These are phyloP conservation scores for Coemansia sp. DNA, from an alignment of 192 early-diverging fungal species.

Conservation along the genomic window DNA sequence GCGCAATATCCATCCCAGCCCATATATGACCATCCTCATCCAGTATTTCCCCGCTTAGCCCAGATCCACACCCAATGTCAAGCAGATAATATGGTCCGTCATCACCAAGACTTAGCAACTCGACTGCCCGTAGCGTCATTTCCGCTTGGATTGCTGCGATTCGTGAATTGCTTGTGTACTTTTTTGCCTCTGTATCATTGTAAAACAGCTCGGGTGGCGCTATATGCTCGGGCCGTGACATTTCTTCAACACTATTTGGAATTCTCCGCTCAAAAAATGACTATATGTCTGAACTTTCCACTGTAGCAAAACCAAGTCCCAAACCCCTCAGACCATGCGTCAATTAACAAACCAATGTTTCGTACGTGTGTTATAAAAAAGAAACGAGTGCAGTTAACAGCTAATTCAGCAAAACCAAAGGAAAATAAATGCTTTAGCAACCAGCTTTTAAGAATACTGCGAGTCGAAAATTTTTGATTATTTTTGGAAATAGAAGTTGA, in stretches of 20 bases:
- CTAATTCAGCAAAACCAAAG: too few species aligned
- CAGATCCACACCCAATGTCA: conserved; percentile 98
- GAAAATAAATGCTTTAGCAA: too few species aligned
- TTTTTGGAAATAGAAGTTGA: too few species aligned
- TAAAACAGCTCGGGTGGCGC: conserved; percentile 98
- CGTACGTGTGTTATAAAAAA: too few species aligned
- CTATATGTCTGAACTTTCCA: too few species aligned
- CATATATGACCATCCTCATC: conserved; percentile 95
- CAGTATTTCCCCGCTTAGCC: conserved; percentile 91
- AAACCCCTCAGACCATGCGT: too few species aligned
- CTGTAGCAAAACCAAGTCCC: too few species aligned
- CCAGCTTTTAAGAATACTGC: too few species aligned
- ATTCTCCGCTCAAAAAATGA: neutral
- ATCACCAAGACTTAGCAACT: conserved; percentile 81
- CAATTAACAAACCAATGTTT: too few species aligned
- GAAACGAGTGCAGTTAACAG: too few species aligned
- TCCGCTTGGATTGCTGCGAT: conserved; percentile 92
- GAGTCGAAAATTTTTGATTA: too few species aligned
- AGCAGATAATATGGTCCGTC: conserved; percentile 76
- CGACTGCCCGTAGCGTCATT: conserved; percentile 89
- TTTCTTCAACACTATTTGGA: conserved; percentile 28
- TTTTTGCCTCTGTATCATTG: conserved; percentile 88
- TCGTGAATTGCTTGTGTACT: conserved; percentile 92
- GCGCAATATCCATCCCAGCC: conserved; percentile 96
- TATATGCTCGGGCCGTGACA: conserved; percentile 94